Evolutionary conservation across 2,329 filamentous ascomycete genomes (phyloP).

Genomic region (Neonectria magnoliae): DNA sequence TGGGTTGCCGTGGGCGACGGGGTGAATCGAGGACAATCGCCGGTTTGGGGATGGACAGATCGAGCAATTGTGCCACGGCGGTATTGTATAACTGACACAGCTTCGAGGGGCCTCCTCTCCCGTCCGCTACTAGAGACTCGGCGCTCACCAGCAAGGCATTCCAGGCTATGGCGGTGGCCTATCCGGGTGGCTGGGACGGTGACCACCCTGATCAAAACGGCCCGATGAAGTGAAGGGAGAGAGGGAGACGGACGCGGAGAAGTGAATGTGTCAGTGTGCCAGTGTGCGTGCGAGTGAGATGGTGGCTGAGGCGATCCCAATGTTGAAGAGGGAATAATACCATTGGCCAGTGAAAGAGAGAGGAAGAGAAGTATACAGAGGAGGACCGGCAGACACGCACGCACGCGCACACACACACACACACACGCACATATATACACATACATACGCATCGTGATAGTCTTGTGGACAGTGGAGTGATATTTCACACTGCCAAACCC

Average conservation of each 20-base stretch:
- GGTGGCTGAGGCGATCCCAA: slow-evolving; percentile 2
- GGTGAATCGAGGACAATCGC: not conserved
- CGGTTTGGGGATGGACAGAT: not conserved
- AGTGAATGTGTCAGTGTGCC: not conserved
- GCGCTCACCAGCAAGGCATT: not conserved
- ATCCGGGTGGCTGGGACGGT: slow-evolving; percentile 17
- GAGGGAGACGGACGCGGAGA: slow-evolving; percentile 1
- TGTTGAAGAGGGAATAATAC: not conserved
- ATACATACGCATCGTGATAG: not conserved
- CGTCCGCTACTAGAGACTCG: too few relatives aligned
- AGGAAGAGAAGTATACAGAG: not conserved
- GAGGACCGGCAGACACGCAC: not conserved
- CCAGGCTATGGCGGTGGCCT: slow-evolving; percentile 1
- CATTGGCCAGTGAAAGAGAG: not conserved
- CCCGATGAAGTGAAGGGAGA: slow-evolving; percentile 18
- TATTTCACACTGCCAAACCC: not conserved
- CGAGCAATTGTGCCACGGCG: slow-evolving; percentile 1
- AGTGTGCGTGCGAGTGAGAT: not conserved
- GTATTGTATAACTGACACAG: slow-evolving; percentile 2
- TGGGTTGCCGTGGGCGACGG: slow-evolving; percentile 22
- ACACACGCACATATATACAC: not conserved
- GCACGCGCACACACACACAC: too few relatives aligned
- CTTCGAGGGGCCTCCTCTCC: not conserved
- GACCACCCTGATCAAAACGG: slow-evolving; percentile 17
- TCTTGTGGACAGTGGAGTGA: not conserved